A percentile compares a stretch with the other conserved stretches of the same genome.
phyloP scores from a whole-genome alignment of 768 basidiomycete species.

The Dendrothele bispora region DNA sequence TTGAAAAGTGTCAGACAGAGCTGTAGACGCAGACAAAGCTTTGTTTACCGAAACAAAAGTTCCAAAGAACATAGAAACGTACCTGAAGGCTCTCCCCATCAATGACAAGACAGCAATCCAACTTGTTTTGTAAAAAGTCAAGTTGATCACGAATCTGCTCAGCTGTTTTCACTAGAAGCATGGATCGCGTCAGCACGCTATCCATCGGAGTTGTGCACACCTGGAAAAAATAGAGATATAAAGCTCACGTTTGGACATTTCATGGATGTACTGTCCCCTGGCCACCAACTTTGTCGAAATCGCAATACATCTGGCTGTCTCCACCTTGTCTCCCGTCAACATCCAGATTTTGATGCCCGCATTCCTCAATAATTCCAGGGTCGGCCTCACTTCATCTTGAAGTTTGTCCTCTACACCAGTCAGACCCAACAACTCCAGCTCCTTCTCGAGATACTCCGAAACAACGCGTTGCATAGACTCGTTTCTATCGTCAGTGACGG shows the following conservation, averaged over 20 bases:
- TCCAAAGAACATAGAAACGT: slow-evolving; percentile 11
- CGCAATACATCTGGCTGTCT: slow-evolving; percentile 97
- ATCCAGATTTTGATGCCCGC: slow-evolving; percentile 99
- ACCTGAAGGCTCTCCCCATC: slow-evolving; percentile 97
- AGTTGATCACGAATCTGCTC: slow-evolving; percentile 85
- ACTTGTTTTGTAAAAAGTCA: slow-evolving; percentile 91
- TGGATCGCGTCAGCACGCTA: too few species aligned
- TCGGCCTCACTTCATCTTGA: slow-evolving; percentile 88
- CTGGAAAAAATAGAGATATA: slow-evolving; percentile 2
- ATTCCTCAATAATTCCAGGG: slow-evolving; percentile 89
- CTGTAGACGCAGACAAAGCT: slow-evolving; percentile 47
- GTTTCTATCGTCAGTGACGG: slow-evolving; percentile 75
- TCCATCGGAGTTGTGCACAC: slow-evolving; percentile 6
- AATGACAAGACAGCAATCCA: slow-evolving; percentile 97
- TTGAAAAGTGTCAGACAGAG: slow-evolving; percentile 89
- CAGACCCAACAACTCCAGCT: slow-evolving; percentile 87
- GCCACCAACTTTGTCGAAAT: slow-evolving; percentile 96
- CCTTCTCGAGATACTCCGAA: slow-evolving; percentile 75
- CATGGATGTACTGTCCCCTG: slow-evolving; percentile 96
- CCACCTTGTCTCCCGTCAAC: slow-evolving; percentile 99
- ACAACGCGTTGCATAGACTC: slow-evolving; percentile 81
- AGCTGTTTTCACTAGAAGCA: slow-evolving; percentile 85
- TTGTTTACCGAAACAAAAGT: not conserved
- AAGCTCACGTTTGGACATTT: slow-evolving; percentile 83
- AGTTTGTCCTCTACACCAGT: slow-evolving; percentile 99